Conservation (phyloP, 352 stramenopile species). For the Globisporangium ultimum region DNA sequence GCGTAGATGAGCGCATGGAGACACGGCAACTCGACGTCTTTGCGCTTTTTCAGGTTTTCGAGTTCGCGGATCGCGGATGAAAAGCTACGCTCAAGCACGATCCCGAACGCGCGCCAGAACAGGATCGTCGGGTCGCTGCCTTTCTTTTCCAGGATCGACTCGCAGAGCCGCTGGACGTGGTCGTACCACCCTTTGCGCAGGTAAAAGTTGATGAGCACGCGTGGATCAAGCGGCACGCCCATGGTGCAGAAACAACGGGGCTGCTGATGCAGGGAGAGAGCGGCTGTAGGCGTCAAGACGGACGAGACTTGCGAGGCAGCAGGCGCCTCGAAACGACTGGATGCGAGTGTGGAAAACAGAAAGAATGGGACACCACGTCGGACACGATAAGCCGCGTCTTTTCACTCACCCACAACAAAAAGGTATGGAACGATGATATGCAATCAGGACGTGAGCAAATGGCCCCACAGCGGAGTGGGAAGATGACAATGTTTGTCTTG, state of each 20-base stretch:
- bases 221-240: slow-evolving; percentile 38
- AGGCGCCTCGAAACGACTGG: too few relatives aligned
- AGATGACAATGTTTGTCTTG: too few relatives aligned
- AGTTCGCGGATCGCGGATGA: slow-evolving; percentile 84
- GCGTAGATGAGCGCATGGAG: slow-evolving; percentile 77
- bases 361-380: too few relatives aligned
- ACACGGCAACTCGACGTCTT: slow-evolving; percentile 76
- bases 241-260: slow-evolving; percentile 1
- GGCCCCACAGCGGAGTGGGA: too few relatives aligned
- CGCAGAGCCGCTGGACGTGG: slow-evolving; percentile 80
- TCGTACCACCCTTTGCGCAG: slow-evolving; percentile 85
- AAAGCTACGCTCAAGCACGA: slow-evolving; percentile 72
- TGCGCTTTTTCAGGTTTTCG: slow-evolving; percentile 76
- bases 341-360: too few relatives aligned
- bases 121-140: slow-evolving; percentile 74
- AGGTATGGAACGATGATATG: too few relatives aligned
- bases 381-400: too few relatives aligned
- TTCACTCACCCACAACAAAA: too few relatives aligned
- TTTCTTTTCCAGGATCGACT: slow-evolving; percentile 77
- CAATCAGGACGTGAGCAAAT: too few relatives aligned
- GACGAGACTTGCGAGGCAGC: too few relatives aligned
- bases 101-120: slow-evolving; percentile 86
- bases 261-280: too few relatives aligned
- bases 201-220: slow-evolving; percentile 87
- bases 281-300: too few relatives aligned